These are phyloP conservation scores for Lepiota venenata DNA, from an alignment of 768 basidiomycete genomes.

Conservation along the genomic window DNA sequence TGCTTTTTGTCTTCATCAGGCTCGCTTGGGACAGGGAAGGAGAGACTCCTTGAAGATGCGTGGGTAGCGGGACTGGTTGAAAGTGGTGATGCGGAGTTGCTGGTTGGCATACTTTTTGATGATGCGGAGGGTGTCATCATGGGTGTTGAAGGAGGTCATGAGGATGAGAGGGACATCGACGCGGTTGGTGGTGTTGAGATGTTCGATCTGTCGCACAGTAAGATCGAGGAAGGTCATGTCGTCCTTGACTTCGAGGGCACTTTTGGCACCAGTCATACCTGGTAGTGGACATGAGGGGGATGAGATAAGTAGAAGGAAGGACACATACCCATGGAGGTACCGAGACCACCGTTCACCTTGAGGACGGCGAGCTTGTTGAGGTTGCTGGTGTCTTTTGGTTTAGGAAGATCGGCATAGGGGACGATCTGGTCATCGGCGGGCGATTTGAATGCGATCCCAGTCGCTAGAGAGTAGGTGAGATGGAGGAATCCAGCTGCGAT, in stretches of 20 bases:
- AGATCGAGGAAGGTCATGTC: slow-evolving; percentile 98
- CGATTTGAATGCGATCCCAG: slow-evolving; percentile 87
- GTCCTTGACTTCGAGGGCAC: slow-evolving; percentile 93
- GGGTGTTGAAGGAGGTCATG: slow-evolving; percentile 99
- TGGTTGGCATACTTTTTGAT: slow-evolving; percentile 97
- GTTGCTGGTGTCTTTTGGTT: slow-evolving; percentile 53
- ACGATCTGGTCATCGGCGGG: slow-evolving; percentile 85
- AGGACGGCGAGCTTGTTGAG: slow-evolving; percentile 92
- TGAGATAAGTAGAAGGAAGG: not conserved
- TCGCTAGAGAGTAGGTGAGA: slow-evolving; percentile 43
- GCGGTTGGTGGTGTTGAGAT: slow-evolving; percentile 80
- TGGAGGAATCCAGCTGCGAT: slow-evolving; percentile 5
- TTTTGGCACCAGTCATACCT: slow-evolving; percentile 88
- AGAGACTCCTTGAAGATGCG: slow-evolving; percentile 89
- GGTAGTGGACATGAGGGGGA: slow-evolving; percentile 7
- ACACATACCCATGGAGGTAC: slow-evolving; percentile 75
- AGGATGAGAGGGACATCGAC: slow-evolving; percentile 96
- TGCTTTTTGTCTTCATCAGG: slow-evolving; percentile 81
- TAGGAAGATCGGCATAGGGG: slow-evolving; percentile 71
- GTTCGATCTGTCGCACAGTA: slow-evolving; percentile 92
- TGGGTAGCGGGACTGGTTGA: slow-evolving; percentile 94
- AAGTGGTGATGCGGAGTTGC: slow-evolving; percentile 87
- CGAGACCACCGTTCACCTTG: slow-evolving; percentile 89
- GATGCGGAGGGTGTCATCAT: slow-evolving; percentile 93
- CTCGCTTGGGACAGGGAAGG: slow-evolving; percentile 76